Evolutionary conservation across 1,284 basidiomycete species (phyloP).

Genomic region (Dichomitus squalens): DNA sequence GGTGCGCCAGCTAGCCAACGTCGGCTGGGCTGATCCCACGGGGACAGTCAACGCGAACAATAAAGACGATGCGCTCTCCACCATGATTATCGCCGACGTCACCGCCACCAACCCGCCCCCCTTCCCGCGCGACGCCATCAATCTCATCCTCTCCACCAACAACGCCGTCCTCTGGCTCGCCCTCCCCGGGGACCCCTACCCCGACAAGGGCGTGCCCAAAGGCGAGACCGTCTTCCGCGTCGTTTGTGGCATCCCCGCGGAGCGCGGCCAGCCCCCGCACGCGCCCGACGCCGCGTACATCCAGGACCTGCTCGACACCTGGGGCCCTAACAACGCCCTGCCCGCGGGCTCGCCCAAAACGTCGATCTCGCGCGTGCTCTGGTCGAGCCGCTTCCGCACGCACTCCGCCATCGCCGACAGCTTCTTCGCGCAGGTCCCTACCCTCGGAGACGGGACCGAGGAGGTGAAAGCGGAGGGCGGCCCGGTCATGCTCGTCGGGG

Average conservation of each 20-base stretch:
- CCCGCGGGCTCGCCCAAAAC: conserved; percentile 11
- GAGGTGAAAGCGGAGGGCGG: conserved; percentile 13
- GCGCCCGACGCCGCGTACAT: conserved; percentile 37
- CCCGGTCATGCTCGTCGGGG: conserved; percentile 39
- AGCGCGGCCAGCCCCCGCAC: conserved; percentile 35
- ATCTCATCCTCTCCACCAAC: conserved; percentile 23
- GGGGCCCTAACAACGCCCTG: conserved; percentile 31
- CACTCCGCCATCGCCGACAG: conserved; percentile 39
- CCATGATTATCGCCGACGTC: conserved; percentile 37
- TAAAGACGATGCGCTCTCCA: conserved; percentile 20
- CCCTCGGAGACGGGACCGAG: not conserved
- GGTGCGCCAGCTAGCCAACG: conserved; percentile 32
- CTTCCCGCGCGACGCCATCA: conserved; percentile 12
- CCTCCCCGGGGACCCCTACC: conserved; percentile 30
- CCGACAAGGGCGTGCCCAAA: not conserved
- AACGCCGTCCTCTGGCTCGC: conserved; percentile 35
- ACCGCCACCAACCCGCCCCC: conserved; percentile 26
- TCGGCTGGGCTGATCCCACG: conserved; percentile 33
- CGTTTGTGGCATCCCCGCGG: conserved; percentile 34
- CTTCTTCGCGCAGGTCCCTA: conserved; percentile 31
- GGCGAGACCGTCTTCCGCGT: conserved; percentile 36
- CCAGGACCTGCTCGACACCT: conserved; percentile 39
- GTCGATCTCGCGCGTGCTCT: conserved; percentile 28
- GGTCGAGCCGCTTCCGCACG: conserved; percentile 44
- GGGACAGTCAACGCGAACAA: conserved; percentile 10